Evolutionary conservation across 169 alveolate species (phyloP).

Genomic region (Perkinsus chesapeaki): DNA sequence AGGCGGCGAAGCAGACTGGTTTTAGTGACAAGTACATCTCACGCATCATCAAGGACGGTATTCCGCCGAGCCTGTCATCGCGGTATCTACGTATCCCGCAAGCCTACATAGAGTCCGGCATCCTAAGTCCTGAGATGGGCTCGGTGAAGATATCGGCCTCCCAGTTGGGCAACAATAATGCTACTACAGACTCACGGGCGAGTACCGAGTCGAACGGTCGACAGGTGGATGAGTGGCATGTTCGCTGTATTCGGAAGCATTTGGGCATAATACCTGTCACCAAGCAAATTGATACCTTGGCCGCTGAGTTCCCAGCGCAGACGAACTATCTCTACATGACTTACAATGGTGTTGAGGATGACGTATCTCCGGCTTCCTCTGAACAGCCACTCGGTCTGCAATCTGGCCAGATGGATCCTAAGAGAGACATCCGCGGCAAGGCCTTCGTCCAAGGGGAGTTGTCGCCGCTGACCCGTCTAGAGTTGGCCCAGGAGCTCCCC

Average conservation of each 20-base stretch:
- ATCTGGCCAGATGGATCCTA: background rate
- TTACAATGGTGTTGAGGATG: conserved; percentile 63
- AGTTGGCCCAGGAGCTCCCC: background rate
- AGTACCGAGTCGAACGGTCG: background rate
- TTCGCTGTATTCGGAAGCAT: conserved; percentile 42
- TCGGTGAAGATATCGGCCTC: conserved; percentile 24
- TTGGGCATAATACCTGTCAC: conserved; percentile 51
- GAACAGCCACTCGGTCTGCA: conserved; percentile 3
- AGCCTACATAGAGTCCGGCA: background rate
- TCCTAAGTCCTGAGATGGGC: background rate
- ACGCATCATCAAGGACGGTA: background rate
- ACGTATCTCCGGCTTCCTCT: conserved; percentile 49
- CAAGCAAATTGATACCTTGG: conserved; percentile 73
- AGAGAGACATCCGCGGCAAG: background rate
- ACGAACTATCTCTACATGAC: conserved; percentile 74
- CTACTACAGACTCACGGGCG: background rate
- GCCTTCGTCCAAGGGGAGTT: background rate
- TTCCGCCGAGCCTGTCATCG: background rate
- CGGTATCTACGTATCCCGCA: background rate
- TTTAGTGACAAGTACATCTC: conserved; percentile 31
- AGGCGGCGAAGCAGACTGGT: conserved; percentile 24
- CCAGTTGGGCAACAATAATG: background rate
- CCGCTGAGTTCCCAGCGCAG: conserved; percentile 78
- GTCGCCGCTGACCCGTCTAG: background rate
- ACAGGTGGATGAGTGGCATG: conserved; percentile 46